A percentile compares a stretch with the other conserved stretches of the same genome.
phyloP scores from a whole-genome alignment of 257 asterid genomes.

The Striga asiatica region DNA sequence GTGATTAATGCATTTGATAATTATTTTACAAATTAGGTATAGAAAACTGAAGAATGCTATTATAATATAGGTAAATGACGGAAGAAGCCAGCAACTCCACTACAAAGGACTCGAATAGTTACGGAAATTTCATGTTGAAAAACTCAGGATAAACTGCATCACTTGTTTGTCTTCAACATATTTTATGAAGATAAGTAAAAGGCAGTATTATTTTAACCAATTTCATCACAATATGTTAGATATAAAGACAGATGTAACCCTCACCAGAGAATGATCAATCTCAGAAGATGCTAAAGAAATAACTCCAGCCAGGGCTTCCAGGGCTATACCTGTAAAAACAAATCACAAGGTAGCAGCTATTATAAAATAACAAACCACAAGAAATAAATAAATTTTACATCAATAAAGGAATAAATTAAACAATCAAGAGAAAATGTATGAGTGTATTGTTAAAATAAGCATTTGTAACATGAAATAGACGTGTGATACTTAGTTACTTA shows the following conservation, averaged over 20 bases:
- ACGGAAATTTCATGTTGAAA: background rate
- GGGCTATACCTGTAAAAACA: conserved; percentile 61
- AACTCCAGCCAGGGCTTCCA: conserved; percentile 83
- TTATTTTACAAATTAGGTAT: background rate
- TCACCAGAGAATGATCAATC: conserved; percentile 68
- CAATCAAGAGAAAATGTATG: background rate
- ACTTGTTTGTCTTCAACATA: background rate
- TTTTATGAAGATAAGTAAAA: background rate
- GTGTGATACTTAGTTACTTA: conserved; percentile 23
- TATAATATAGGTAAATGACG: conserved; percentile 6
- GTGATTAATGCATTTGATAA: conserved; percentile 1
- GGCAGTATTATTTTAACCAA: background rate
- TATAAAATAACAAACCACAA: background rate
- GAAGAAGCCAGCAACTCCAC: background rate
- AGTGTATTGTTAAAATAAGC: conserved; percentile 11
- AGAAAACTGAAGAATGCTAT: conserved; percentile 6
- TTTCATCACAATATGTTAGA: background rate
- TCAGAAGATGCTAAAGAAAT: conserved; percentile 68
- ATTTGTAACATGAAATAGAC: background rate
- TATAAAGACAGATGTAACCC: conserved; percentile 13
- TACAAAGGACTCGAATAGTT: background rate
- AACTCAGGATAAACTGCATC: background rate
- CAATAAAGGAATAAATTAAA: background rate
- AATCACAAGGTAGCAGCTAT: conserved; percentile 5
- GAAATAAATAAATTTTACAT: conserved; percentile 1